phyloP scores from a whole-genome alignment of 176 grass and related monocot species.

The Tillandsia leiboldiana region DNA sequence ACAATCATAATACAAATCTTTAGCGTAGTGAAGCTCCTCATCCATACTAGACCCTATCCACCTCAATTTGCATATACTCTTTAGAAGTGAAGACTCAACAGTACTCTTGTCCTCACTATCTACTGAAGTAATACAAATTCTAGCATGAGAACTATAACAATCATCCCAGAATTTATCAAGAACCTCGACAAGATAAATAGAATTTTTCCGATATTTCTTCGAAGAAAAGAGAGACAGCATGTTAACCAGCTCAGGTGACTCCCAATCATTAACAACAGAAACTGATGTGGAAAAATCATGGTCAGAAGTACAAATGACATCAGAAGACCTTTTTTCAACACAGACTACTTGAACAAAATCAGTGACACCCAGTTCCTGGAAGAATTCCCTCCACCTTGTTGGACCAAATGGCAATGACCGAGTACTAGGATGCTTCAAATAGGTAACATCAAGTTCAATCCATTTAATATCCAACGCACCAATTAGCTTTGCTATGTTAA shows the following conservation, averaged over 20 bases:
- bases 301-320: conserved; percentile 11
- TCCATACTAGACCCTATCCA: conserved; percentile 80
- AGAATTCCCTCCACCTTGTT: conserved; percentile 62
- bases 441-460: conserved; percentile 66
- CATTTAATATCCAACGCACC: conserved; percentile 46
- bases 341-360: conserved; percentile 79
- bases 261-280: conserved; percentile 61
- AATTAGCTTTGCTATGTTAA: conserved; percentile 52
- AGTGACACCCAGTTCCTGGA: conserved; percentile 74
- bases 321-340: conserved; percentile 32
- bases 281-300: conserved; percentile 22
- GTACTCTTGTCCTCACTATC: conserved; percentile 29
- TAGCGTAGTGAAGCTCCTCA: conserved; percentile 58
- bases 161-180: conserved; percentile 91
- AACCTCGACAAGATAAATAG: conserved; percentile 73
- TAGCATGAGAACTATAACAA: conserved; percentile 54
- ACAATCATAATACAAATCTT: conserved; percentile 65
- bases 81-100: conserved; percentile 61
- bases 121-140: conserved; percentile 9
- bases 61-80: conserved; percentile 52
- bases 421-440: conserved; percentile 61
- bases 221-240: conserved; percentile 74
- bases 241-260: conserved; percentile 59
- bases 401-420: conserved; percentile 27
- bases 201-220: conserved; percentile 50